A percentile compares a stretch with the other conserved stretches of the same genome.
phyloP scores from a whole-genome alignment of 306 rosid genomes.

The Carpinus viminea region DNA sequence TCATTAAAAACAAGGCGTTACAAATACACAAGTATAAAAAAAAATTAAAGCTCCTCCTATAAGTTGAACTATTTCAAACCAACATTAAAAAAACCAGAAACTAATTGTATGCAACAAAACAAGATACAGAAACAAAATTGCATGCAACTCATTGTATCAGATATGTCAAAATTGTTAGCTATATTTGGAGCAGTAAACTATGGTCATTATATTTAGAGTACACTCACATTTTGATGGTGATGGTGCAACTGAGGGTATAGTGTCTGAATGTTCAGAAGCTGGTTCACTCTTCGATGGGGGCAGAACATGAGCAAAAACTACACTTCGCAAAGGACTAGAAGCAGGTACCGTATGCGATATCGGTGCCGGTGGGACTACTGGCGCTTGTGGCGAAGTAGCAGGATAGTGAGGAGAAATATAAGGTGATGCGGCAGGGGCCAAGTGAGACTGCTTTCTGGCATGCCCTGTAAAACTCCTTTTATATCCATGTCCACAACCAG shows the following conservation, averaged over 20 bases:
- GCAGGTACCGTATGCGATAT: conserved; percentile 51
- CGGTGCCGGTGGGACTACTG: conserved; percentile 43
- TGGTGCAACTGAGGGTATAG: conserved; percentile 30
- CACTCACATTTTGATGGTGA: conserved; percentile 63
- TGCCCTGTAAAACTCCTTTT: conserved; percentile 47
- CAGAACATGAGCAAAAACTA: conserved; percentile 67
- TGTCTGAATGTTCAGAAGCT: conserved; percentile 31
- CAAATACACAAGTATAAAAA: too few species aligned
- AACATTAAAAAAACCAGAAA: neutral
- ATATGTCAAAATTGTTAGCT: conserved; percentile 7
- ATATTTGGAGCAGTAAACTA: conserved; percentile 20
- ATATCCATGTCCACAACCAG: conserved; percentile 49
- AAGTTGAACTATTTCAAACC: neutral
- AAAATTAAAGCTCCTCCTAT: too few species aligned
- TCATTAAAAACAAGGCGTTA: too few species aligned
- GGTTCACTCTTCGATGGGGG: conserved; percentile 63
- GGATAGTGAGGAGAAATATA: conserved; percentile 31
- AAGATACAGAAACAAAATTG: neutral
- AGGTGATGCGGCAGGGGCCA: conserved; percentile 56
- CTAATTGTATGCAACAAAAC: conserved; percentile 4
- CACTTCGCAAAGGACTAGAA: conserved; percentile 73
- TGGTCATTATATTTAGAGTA: conserved; percentile 1
- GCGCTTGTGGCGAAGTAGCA: conserved; percentile 52
- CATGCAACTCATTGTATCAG: neutral
- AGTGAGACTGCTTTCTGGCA: conserved; percentile 43